phyloP scores from a whole-genome alignment of 2,329 filamentous ascomycete genomes.

The Didymella pomorum region DNA sequence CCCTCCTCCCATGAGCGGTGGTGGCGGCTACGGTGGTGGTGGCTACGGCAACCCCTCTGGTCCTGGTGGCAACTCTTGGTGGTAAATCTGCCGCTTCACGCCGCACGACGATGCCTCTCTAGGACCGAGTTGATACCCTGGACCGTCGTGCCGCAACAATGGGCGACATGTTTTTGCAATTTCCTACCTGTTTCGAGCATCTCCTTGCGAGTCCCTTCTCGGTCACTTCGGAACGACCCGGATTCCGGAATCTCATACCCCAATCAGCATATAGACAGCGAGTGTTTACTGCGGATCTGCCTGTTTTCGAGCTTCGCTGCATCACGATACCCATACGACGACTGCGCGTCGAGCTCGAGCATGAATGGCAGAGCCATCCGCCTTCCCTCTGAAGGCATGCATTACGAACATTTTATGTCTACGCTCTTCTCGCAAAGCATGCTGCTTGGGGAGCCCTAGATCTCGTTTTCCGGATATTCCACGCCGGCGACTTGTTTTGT shows the following conservation, averaged over 20 bases:
- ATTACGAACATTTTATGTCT: constrained; percentile 52
- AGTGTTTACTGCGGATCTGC: constrained; percentile 56
- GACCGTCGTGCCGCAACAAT: constrained; percentile 32
- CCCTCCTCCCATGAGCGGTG: constrained; percentile 56
- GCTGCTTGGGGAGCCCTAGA: constrained; percentile 54
- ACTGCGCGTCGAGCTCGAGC: constrained; percentile 48
- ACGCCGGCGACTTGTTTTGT: constrained; percentile 45
- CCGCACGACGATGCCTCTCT: constrained; percentile 41
- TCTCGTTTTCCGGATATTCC: constrained; percentile 51
- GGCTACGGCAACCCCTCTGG: constrained; percentile 75
- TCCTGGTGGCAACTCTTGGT: constrained; percentile 73
- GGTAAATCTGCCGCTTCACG: constrained; percentile 54
- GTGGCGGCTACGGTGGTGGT: constrained; percentile 56
- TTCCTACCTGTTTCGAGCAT: constrained; percentile 37
- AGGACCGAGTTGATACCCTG: constrained; percentile 36
- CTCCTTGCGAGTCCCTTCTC: constrained; percentile 46
- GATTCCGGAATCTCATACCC: constrained; percentile 57
- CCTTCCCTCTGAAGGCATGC: constrained; percentile 44
- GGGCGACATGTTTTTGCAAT: constrained; percentile 33
- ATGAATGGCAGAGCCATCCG: constrained; percentile 46
- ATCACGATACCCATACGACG: constrained; percentile 49
- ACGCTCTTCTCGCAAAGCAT: constrained; percentile 48
- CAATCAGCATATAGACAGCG: constrained; percentile 61
- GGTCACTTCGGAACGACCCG: constrained; percentile 48
- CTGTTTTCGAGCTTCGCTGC: constrained; percentile 52